phyloP scores from a whole-genome alignment of 169 alveolate genomes.

The Amoebophrya sp. region DNA sequence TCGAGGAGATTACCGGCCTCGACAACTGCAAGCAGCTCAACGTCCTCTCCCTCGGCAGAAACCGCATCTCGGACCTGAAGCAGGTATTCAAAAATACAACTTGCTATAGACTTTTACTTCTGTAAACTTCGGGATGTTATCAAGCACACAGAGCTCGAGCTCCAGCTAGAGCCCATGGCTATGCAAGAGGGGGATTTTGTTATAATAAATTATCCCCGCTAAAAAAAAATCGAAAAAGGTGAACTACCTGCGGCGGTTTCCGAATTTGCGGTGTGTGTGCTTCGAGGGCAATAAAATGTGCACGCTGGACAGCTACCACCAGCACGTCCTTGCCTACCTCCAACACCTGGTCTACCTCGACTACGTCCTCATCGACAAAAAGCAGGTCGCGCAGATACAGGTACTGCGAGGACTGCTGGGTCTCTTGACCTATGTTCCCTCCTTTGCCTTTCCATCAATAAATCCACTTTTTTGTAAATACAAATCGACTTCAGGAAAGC shows the following conservation, averaged over 20 bases:
- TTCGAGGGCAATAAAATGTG: slow-evolving; percentile 14
- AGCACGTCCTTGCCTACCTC: slow-evolving; percentile 10
- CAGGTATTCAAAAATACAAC: background rate
- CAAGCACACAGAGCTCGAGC: too few relatives aligned
- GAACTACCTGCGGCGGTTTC: background rate
- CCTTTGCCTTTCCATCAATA: background rate
- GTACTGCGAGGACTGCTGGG: too few relatives aligned
- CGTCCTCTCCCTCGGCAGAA: slow-evolving; percentile 51
- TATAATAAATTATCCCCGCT: too few relatives aligned
- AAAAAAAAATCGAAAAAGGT: too few relatives aligned
- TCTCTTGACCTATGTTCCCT: background rate
- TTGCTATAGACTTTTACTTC: background rate
- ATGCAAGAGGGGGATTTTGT: background rate
- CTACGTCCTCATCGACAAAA: slow-evolving; percentile 14
- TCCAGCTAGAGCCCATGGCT: too few relatives aligned
- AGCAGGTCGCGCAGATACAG: background rate
- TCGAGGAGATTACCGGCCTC: slow-evolving; percentile 39
- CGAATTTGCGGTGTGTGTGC: slow-evolving; percentile 10
- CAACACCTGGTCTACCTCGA: slow-evolving; percentile 16
- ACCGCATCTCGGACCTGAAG: slow-evolving; percentile 28
- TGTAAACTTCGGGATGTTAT: background rate
- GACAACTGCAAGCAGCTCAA: slow-evolving; percentile 44
- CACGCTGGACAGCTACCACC: background rate
- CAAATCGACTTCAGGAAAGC: too few relatives aligned
- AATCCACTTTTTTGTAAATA: background rate